Percentiles rank a stretch among this genome's conserved stretches.
Evolutionary conservation across 1,139 yeast genomes (phyloP).

Genomic region (Hansenula lynferdii): DNA sequence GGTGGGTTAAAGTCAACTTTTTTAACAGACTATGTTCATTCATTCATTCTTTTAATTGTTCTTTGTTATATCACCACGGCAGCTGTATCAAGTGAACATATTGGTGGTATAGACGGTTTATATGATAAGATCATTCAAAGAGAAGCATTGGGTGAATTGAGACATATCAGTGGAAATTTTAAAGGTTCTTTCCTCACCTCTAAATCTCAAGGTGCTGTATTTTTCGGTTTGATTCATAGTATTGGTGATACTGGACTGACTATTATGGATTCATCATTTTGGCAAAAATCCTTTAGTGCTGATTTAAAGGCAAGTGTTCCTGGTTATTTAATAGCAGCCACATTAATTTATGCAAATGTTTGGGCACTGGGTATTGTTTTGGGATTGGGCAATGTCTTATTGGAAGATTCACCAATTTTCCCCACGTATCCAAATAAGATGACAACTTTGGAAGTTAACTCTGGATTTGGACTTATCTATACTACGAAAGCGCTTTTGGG

Average conservation of each 20-base stretch:
- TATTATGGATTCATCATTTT: conserved; percentile 47
- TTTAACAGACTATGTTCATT: conserved; percentile 32
- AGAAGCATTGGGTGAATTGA: conserved; percentile 14
- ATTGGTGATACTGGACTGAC: conserved; percentile 49
- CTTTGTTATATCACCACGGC: conserved; percentile 27
- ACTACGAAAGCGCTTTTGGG: conserved; percentile 47
- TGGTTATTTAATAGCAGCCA: conserved; percentile 34
- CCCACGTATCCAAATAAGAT: conserved; percentile 41
- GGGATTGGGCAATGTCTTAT: conserved; percentile 42
- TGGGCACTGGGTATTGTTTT: conserved; percentile 34
- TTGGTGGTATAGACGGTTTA: conserved; percentile 30
- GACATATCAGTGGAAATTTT: conserved; percentile 29
- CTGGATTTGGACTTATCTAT: conserved; percentile 46
- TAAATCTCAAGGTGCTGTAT: conserved; percentile 36
- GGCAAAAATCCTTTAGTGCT: conserved; percentile 36
- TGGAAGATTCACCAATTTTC: conserved; percentile 40
- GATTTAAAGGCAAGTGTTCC: conserved; percentile 33
- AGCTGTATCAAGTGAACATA: conserved; percentile 23
- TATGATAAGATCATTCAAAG: conserved; percentile 22
- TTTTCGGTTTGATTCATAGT: conserved; percentile 44
- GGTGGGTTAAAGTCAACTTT: conserved; percentile 40
- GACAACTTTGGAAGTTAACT: conserved; percentile 37
- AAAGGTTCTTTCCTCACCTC: conserved; percentile 33
- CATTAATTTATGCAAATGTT: conserved; percentile 31
- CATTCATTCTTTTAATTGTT: conserved; percentile 31